A percentile compares a stretch with the other conserved stretches of the same genome.
Conservation (phyloP, 352 stramenopile genomes). For the Pythium apleroticum region DNA sequence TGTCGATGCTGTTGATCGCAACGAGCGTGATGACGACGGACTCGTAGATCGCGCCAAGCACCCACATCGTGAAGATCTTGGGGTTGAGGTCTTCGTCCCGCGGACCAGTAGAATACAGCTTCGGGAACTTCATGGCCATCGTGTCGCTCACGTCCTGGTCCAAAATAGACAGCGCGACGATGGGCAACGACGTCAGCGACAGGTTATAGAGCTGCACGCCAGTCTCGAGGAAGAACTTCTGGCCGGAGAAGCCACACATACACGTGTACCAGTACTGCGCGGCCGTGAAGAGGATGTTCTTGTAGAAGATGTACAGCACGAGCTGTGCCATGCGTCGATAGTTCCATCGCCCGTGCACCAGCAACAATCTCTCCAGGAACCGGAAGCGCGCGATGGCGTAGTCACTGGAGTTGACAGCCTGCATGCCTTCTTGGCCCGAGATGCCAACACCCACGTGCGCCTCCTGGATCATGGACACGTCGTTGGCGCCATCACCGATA, state of each 20-base stretch:
- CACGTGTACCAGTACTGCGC: conserved; percentile 80
- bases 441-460: conserved; percentile 94
- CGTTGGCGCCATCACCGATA: conserved; percentile 95
- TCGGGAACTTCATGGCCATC: conserved; percentile 67
- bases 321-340: conserved; percentile 93
- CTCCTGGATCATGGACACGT: conserved; percentile 96
- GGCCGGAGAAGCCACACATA: conserved; percentile 70
- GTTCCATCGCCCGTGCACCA: conserved; percentile 94
- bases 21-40: conserved; percentile 74
- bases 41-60: conserved; percentile 67
- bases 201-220: conserved; percentile 85
- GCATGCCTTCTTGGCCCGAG: conserved; percentile 92
- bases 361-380: conserved; percentile 87
- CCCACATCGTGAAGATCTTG: conserved; percentile 63
- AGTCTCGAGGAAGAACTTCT: conserved; percentile 85
- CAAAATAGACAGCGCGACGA: conserved; percentile 66
- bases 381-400: conserved; percentile 95
- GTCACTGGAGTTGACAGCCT: conserved; percentile 93
- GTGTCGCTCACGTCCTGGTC: conserved; percentile 72
- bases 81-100: conserved; percentile 70
- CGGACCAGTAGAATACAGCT: conserved; percentile 63
- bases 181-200: conserved; percentile 62
- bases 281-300: conserved; percentile 87
- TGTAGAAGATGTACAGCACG: conserved; percentile 95
- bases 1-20: conserved; percentile 41